phyloP scores from a whole-genome alignment of 495 filamentous ascomycete species.

The Penicillium manginii region DNA sequence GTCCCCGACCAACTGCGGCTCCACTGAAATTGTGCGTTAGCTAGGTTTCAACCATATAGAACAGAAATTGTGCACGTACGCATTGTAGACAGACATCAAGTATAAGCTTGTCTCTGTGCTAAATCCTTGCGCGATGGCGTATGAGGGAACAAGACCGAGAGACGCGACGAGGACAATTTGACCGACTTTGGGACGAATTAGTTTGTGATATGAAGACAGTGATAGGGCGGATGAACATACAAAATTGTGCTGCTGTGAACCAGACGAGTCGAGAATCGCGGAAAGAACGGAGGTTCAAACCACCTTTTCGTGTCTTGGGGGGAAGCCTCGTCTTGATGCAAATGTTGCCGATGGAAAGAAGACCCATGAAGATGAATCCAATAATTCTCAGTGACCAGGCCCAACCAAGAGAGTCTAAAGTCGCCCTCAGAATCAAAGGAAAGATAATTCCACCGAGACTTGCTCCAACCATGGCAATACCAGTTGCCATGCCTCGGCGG shows the following conservation, averaged over 20 bases:
- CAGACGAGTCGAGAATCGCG: not conserved
- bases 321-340: not conserved
- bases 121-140: not conserved
- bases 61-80: not conserved
- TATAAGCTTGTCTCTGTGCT: not conserved
- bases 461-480: conserved; percentile 66
- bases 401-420: conserved; percentile 63
- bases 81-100: not conserved
- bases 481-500: conserved; percentile 66
- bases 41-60: not conserved
- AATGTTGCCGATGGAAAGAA: conserved; percentile 16
- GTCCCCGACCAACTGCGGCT: not conserved
- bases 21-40: not conserved
- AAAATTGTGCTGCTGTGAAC: not conserved
- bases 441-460: conserved; percentile 69
- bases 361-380: conserved; percentile 59
- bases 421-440: conserved; percentile 63
- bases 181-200: not conserved
- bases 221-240: not conserved
- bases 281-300: not conserved
- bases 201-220: not conserved
- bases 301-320: not conserved
- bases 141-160: not conserved
- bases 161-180: not conserved
- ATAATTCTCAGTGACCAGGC: conserved; percentile 69